Evolutionary conservation across 345 rosid species (phyloP), one percentile per base, ranked within the genome.

Genomic region (Syzygium grande): DNA sequence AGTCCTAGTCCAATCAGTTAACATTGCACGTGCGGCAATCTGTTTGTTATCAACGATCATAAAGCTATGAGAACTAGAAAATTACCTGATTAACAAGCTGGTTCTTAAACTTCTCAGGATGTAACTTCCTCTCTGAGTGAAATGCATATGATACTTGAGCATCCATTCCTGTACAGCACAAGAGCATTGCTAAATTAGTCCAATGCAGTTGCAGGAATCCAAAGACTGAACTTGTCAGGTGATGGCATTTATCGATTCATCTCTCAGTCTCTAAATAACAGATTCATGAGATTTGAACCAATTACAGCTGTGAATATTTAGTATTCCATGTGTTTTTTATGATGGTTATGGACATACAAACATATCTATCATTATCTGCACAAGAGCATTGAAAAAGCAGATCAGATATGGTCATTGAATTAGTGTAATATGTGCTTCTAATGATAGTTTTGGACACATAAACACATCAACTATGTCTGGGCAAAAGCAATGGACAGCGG

Each of bases 141-240:
- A 95, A 95, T 84, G 96, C 94, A 85, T 94, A 93, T 84, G 97
- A 95, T 84, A 95, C 91, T 91, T 94, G 97, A 85, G 97, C 95
- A 91, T 95, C 97, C 95, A 95, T 92, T 88, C 97, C 97, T 95
- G 92, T 51, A 86, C 52, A 91, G 52, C 58, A 84, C 53, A 53
- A 27, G 88, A 27, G 1, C 22, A 80, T 14, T 17, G 51, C 27
- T 41, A 46, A 86, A 7, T 86, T 68, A 46, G 41, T 86, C 34
- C 55, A 14, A 30, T 19, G 34, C 27, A 0, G 1, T 52, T 15
- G 49, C 27, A 1, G 49, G 49, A 73, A 73, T 38, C 49, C 83
- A 30, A 68, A 68, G 79, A 68, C 46, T 68, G 30, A 68, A 30
- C 34, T 68, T 30, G 46, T 30, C 38, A 38, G 4, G 25, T 0